Percentiles rank a stretch among this genome's conserved stretches.
These are phyloP conservation scores for Rosellinia necatrix DNA, from an alignment of 2,329 filamentous ascomycete genomes.

Conservation along the genomic window DNA sequence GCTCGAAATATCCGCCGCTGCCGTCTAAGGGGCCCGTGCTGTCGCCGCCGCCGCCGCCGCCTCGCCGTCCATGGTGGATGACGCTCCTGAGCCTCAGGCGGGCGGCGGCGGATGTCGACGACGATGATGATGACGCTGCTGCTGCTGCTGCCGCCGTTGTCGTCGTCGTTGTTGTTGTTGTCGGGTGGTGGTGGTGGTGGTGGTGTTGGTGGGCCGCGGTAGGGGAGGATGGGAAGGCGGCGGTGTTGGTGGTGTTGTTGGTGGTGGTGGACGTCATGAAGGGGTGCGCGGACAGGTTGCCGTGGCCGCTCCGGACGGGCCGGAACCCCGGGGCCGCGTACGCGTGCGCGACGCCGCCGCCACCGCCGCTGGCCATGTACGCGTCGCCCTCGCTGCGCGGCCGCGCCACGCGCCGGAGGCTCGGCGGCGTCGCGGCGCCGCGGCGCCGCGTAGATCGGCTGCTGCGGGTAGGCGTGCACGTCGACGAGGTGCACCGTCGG, in stretches of 20 bases:
- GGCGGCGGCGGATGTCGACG: no score
- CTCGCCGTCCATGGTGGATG: not conserved
- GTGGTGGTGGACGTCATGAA: constrained; percentile 15
- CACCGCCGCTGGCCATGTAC: constrained; percentile 1
- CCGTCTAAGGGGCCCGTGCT: not conserved
- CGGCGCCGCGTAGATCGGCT: constrained; percentile 33
- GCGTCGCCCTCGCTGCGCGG: constrained; percentile 15
- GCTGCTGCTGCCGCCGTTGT: not conserved
- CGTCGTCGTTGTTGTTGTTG: not conserved
- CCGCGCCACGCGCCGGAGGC: constrained; percentile 15
- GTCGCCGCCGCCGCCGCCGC: not conserved
- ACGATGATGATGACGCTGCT: no score
- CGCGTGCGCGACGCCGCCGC: not conserved
- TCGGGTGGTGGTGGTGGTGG: not conserved
- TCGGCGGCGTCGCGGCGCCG: constrained; percentile 20
- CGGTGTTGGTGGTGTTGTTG: not conserved
- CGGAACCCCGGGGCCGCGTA: constrained; percentile 28
- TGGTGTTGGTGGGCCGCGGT: not conserved
- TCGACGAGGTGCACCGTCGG: constrained; percentile 30
- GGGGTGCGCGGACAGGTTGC: constrained; percentile 29
- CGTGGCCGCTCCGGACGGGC: constrained; percentile 30
- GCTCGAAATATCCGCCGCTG: not conserved
- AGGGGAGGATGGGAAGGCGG: not conserved
- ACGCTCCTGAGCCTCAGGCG: no score
- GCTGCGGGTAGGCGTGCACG: constrained; percentile 39